These are phyloP conservation scores for Phoma sp. DNA, from an alignment of 2,329 filamentous ascomycete species.

Conservation along the genomic window DNA sequence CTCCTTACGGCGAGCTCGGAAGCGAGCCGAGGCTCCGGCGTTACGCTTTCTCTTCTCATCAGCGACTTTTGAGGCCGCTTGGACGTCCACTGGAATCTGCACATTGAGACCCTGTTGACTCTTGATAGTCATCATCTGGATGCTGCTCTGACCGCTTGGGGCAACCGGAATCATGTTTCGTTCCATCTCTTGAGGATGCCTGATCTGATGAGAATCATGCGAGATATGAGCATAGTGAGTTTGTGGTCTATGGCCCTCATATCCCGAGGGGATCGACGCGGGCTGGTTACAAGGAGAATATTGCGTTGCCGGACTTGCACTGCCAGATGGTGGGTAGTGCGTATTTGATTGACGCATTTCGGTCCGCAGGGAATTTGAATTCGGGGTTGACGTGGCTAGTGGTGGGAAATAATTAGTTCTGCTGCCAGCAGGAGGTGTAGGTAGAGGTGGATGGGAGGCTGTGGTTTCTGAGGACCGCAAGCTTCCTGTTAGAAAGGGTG, in stretches of 20 bases:
- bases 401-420: conserved; percentile 45
- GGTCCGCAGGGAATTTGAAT: conserved; percentile 29
- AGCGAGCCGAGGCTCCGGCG: conserved; percentile 82
- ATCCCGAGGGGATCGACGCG: conserved; percentile 42
- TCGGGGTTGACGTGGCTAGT: conserved; percentile 42
- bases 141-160: conserved; percentile 54
- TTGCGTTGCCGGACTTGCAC: conserved; percentile 55
- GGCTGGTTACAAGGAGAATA: conserved; percentile 49
- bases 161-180: conserved; percentile 53
- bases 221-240: conserved; percentile 23
- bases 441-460: conserved; percentile 54
- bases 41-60: conserved; percentile 87
- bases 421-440: conserved; percentile 51
- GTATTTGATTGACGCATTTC: conserved; percentile 37
- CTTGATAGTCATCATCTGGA: conserved; percentile 61
- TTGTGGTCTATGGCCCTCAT: conserved; percentile 42
- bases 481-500: conserved; percentile 54
- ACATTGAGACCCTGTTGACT: conserved; percentile 58
- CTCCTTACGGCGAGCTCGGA: conserved; percentile 81
- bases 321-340: conserved; percentile 51
- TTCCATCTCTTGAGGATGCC: conserved; percentile 26
- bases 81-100: conserved; percentile 75
- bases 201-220: conserved; percentile 8
- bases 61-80: conserved; percentile 79
- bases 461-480: conserved; percentile 52